Base-by-base conservation (phyloP, 73 alveolate species). In the Paramecium sonneborni region DNA sequence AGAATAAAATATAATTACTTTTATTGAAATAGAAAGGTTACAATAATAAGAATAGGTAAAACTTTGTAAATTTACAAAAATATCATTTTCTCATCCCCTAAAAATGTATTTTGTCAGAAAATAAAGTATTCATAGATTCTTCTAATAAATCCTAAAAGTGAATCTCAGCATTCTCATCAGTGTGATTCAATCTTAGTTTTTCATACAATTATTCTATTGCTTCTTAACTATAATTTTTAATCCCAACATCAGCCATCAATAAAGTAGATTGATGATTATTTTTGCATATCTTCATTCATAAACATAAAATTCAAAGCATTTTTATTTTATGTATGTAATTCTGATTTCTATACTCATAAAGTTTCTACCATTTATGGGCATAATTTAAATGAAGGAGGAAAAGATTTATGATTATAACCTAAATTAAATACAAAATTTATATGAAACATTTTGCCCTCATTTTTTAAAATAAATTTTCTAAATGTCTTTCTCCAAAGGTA, bases 401-500 rank as follows among this genome's bases (percentile, higher is more conserved):
- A 76, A 23, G 98, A 96, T 76, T 97, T 96, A 10, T 99, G 99
- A 93, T 99, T 99, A 76, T 96, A 97, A 23, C 99, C 99, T 57
- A 99, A 92, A 56, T 98, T 99, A 92, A 96, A 99, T 32, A 99
- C 99, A 95, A 99, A 99, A 92, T 99, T 99, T 32, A 97, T 97
- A 93, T 99, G 99, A 93, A 99, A 98, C 93, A 99, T 93, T 68
- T 97, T 97, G 46, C 99, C 99, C 46, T 92, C 92, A 23, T 94
- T 95, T 90, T 98, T 99, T 85, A 98, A 96, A 98, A 93, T 55
- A 99, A 88, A 94, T 99, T 99, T 93, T 99, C 99, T 79, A 98
- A 92, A 93, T 99, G 99, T 57, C 99, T 94, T 92, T 99, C 99
- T 23, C 99, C 99, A 1, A 99, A 56, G 28, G n/a, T 24, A 56